Conservation (phyloP, 2,329 filamentous ascomycete species). For the Teratosphaeria nubilosa region DNA sequence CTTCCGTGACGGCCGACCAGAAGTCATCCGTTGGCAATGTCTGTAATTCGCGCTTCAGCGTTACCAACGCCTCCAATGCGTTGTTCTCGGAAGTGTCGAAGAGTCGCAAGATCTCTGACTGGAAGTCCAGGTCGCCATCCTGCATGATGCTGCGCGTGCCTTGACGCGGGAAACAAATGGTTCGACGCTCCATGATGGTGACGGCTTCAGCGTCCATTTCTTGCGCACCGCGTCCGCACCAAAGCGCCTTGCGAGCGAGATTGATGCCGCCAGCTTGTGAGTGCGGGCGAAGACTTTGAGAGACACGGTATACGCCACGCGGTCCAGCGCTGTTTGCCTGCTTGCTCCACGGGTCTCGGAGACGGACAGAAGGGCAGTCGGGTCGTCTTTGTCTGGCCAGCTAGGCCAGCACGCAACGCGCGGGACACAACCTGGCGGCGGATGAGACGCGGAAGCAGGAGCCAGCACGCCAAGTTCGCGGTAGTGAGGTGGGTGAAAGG, state of each 20-base stretch:
- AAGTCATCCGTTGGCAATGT: conserved; percentile 48
- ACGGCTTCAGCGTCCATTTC: background rate
- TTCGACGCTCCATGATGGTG: conserved; percentile 10
- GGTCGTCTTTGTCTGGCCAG: background rate
- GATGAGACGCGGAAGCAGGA: background rate
- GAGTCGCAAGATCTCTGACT: conserved; percentile 7
- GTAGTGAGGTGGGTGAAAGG: background rate
- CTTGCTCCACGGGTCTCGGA: background rate
- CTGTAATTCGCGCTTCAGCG: conserved; percentile 48
- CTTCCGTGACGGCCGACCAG: conserved; percentile 55
- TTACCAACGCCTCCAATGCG: conserved; percentile 50
- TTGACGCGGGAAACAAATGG: conserved; percentile 13
- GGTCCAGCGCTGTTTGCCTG: background rate
- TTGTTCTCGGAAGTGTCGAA: conserved; percentile 43
- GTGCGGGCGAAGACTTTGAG: background rate
- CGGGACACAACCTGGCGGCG: background rate
- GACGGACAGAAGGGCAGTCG: background rate
- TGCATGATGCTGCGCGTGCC: conserved; percentile 9
- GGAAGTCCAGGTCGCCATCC: conserved; percentile 9
- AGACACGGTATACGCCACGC: background rate
- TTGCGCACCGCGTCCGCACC: background rate
- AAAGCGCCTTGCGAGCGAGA: background rate
- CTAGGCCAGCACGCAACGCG: background rate
- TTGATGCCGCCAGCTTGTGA: background rate
- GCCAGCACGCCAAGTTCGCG: background rate